Base-by-base conservation (phyloP, 345 rosid species). In the Eucalyptus cloeziana region DNA sequence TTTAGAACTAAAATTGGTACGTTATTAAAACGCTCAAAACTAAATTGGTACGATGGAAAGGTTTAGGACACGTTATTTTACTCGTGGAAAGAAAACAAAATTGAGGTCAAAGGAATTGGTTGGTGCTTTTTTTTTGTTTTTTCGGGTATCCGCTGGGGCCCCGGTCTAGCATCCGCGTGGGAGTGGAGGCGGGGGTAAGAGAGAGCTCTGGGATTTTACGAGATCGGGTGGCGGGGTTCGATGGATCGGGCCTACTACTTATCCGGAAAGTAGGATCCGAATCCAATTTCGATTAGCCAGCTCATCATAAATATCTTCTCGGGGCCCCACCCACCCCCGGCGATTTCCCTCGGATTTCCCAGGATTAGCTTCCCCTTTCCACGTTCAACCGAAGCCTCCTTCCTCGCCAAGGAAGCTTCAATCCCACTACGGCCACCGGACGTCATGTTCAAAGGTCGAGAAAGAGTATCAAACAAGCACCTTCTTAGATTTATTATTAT, bases 11-110 rank as follows among this genome's bases (percentile, higher is more conserved):
- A 10, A 10, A 22, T 22, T 5, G 5, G 2, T 9, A 56, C 24
- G 1, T 0, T 56, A 22, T 22, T 3, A 56, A 56, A 24, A 24
- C 0, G 1, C 24, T 22, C 1, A 10, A 24, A 0, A 56, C 0
- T 56, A 56, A 56, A 56, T 56, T 24, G 1, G 1, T 4, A 56
- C 24, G 10, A 56, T 2, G 1, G 1, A 56, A 56, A 24, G 0
- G 0, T 56, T 56, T 9, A 10, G 0, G 13, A 24, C 0, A n/a
- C n/a, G n/a, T n/a, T n/a, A n/a, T n/a, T n/a, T n/a, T n/a, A n/a
- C n/a, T n/a, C n/a, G n/a, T n/a, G n/a, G n/a, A n/a, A 56, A 24
- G 62, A 24, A 24, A 56, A 56, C 62, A 56, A 56, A 56, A 56
- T 24, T 22, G 30, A 2, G 62, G 62, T 56, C 62, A 56, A 56